Base-by-base conservation (phyloP, 805 yeast genomes). In the Vanderwaltozyma tropicalis region DNA sequence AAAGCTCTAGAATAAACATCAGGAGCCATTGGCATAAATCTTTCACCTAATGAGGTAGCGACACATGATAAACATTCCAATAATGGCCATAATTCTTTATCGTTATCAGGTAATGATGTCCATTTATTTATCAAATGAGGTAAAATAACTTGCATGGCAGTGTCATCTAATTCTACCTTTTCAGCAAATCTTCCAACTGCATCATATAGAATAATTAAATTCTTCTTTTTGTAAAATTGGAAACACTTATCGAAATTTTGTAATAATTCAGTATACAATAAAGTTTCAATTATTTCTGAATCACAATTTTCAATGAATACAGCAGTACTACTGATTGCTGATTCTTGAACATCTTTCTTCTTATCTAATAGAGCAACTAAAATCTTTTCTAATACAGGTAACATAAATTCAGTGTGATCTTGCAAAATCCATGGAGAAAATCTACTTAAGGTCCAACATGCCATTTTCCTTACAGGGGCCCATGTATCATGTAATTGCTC, bases 371-470 rank as follows among this genome's bases (percentile, higher is more conserved):
- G 76, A 60, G 92, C 81, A 35, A 58, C 64, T 55, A 92, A 71
- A 34, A 92, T 71, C 2, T 92, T 74, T 49, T 81, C 78, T 41
- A 92, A 69, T 0, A 92, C 85, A 5, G 92, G 92, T 40, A 72
- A 65, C 54, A 83, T 80, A 50, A 80, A 81, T 44, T 65, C 71
- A 8, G 86, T 70, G 54, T 74, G 81, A 53, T 82, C 85, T 5
- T 69, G 68, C 35, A 84, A 73, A 17, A 89, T 80, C 95, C 96
- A 87, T 3, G 71, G 52, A 0, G 92, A 72, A 56, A 80, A 92
- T 39, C 97, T 70, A 31, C 95, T 80, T 32, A 92, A 63, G 0
- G 97, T 84, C 98, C 98, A 92, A 64, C 97, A 89, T 0, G 95
- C 67, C 37, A 92, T 92, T 59, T 86, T 94, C 47, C 97, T 72